phyloP scores from a whole-genome alignment of 352 stramenopile genomes.

The Phytophthora quininea region DNA sequence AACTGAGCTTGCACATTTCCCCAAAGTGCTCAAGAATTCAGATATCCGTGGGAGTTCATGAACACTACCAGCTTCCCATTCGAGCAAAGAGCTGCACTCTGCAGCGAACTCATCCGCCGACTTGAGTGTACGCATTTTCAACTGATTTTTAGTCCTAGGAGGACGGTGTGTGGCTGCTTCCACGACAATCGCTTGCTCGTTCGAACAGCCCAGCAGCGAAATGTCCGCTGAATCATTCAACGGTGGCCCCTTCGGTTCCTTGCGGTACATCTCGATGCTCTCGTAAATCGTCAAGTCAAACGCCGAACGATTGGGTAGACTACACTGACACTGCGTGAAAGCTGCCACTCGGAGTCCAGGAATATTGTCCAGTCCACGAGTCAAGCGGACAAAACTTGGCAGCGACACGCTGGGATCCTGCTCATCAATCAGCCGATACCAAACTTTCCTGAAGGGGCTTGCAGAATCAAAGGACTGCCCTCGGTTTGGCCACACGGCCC shows the following conservation, averaged over 20 bases:
- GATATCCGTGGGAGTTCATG: constrained; percentile 11
- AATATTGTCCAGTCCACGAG: neutral
- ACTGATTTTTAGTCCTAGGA: constrained; percentile 2
- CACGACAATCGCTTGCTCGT: neutral
- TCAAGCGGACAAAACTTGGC: neutral
- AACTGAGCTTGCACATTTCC: neutral
- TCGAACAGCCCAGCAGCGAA: neutral
- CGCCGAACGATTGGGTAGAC: neutral
- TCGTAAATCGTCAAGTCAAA: neutral
- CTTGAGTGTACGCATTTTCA: neutral
- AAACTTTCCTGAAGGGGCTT: neutral
- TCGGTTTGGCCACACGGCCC: neutral
- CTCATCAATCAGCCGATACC: neutral
- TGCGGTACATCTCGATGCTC: neutral
- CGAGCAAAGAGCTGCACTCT: neutral
- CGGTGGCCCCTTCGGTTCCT: neutral
- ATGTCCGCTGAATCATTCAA: neutral
- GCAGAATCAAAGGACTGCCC: neutral
- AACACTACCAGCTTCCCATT: constrained; percentile 8
- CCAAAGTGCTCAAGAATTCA: constrained; percentile 6
- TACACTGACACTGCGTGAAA: neutral
- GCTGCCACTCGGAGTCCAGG: neutral
- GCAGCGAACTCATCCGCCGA: neutral
- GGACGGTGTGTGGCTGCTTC: neutral
- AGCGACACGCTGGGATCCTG: neutral